These are phyloP conservation scores for Alnus rubra DNA, from an alignment of 306 rosid species.

Conservation along the genomic window DNA sequence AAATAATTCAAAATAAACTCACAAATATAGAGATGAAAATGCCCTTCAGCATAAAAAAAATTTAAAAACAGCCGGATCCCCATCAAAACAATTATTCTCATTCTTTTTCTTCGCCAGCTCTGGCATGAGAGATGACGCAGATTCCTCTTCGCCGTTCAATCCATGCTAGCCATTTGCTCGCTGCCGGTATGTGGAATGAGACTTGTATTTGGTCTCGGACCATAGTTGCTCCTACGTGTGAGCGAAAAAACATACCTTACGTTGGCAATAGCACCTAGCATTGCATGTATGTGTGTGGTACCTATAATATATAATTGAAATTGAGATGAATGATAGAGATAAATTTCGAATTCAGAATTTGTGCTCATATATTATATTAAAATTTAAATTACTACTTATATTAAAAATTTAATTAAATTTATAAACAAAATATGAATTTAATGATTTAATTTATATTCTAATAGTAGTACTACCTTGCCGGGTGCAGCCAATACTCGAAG, in stretches of 20 bases:
- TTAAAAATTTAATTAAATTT: no score
- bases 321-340: no score
- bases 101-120: neutral
- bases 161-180: neutral
- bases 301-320: neutral
- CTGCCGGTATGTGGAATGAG: neutral
- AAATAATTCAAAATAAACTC: no score
- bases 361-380: no score
- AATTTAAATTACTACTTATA: no score
- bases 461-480: constrained; percentile 13
- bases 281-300: constrained; percentile 54
- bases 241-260: constrained; percentile 59
- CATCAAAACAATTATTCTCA: neutral
- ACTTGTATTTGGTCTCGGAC: constrained; percentile 23
- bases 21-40: no score
- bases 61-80: neutral
- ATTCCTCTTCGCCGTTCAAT: neutral
- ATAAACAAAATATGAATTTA: no score
- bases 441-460: no score
- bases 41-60: no score
- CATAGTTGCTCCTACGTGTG: constrained; percentile 49
- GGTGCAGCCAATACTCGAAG: constrained; percentile 66
- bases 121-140: neutral
- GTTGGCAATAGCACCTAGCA: constrained; percentile 38
- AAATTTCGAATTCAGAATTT: no score